Percentiles rank a stretch among this genome's conserved stretches.
phyloP scores from a whole-genome alignment of 192 early-diverging fungal species.

The Umbelopsis ramanniana region DNA sequence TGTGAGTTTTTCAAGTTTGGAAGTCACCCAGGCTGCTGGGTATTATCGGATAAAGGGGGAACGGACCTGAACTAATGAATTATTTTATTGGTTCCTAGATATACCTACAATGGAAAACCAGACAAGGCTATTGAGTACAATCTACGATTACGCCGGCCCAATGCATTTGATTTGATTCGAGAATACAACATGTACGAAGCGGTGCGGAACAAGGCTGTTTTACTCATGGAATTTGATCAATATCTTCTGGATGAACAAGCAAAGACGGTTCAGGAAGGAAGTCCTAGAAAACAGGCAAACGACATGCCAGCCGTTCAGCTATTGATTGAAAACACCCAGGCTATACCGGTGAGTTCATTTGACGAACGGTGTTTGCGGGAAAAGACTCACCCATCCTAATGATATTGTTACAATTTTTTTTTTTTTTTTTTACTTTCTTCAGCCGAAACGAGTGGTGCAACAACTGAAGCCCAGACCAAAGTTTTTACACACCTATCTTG shows the following conservation, averaged over 20 bases:
- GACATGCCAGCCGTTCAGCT: conserved; percentile 73
- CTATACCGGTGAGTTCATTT: conserved; percentile 65
- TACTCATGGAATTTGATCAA: conserved; percentile 87
- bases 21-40: background rate
- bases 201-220: conserved; percentile 75
- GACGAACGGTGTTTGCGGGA: too few relatives aligned
- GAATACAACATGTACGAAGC: conserved; percentile 82
- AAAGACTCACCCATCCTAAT: background rate
- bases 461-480: conserved; percentile 63
- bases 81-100: conserved; percentile 42
- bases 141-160: conserved; percentile 69
- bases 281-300: conserved; percentile 27
- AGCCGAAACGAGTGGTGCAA: conserved; percentile 69
- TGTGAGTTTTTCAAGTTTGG: conserved; percentile 58
- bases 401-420: background rate
- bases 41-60: background rate
- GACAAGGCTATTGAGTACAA: conserved; percentile 84
- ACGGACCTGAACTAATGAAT: background rate
- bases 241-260: conserved; percentile 49
- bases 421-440: background rate
- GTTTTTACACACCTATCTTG: conserved; percentile 89
- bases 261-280: background rate
- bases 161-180: conserved; percentile 77
- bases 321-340: conserved; percentile 83
- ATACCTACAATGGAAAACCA: conserved; percentile 69